Evolutionary conservation across 73 alveolate species (phyloP), one percentile per base, ranked within the genome.

Genomic region (Paramecium primaurelia): DNA sequence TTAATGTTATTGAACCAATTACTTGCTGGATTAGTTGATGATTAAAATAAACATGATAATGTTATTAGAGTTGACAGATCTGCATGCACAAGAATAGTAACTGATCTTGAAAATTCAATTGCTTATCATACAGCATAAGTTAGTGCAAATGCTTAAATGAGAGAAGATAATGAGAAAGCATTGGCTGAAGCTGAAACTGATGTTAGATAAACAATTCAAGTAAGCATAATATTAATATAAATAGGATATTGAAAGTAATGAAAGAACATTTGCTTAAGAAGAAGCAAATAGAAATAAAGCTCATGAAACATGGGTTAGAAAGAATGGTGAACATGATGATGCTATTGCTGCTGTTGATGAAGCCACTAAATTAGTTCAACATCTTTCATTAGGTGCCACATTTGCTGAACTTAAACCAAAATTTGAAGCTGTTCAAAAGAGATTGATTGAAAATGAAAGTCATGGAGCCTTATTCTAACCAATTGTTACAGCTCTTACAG

Each of bases 1-100:
- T 45, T 80, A 16, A 58, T 80, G 2, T 80, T 80, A 47, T 49
- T 80, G 51, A 80, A 80, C 58, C 58, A 80, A 80, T 26, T 80
- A 26, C 91, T 80, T 49, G 91, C 91, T 80, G 91, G 91, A 45
- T 80, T 80, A 80, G 91, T 80, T 42, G 91, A 80, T 80, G 91
- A 80, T 45, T 18, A 80, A 47, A 80, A 80, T 22, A 80, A 80
- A 47, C 91, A 80, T 26, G 91, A 80, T 36, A 80, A 80, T 47
- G 91, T 80, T 25, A 80, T 42, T 3, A 80, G 91, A 80, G 91
- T 80, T 32, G 91, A 80, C 58, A 45, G 75, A 80, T 12, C 91
- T 18, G 91, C 91, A 44, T 80, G 91, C 77, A 80, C 91, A 32
- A 80, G 91, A 80, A 80, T 80, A 40, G 58, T 47, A 18, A 80